phyloP scores from a whole-genome alignment of 768 basidiomycete species.

The Neoboletus magnificus region DNA sequence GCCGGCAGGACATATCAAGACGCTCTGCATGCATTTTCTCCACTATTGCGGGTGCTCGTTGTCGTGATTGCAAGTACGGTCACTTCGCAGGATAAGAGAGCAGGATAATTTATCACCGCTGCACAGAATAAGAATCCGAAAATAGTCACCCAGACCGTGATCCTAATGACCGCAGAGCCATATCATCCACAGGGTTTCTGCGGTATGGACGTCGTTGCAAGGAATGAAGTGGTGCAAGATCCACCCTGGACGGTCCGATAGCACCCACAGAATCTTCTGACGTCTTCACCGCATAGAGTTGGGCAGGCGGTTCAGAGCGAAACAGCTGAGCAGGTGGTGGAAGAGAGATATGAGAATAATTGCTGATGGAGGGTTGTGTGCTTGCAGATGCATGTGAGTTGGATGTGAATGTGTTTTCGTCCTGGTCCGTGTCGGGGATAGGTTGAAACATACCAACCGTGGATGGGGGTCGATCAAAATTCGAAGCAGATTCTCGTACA shows the following conservation, averaged over 20 bases:
- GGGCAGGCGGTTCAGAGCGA: constrained; percentile 25
- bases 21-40: constrained; percentile 1
- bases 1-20: background rate
- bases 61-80: constrained; percentile 7
- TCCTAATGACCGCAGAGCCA: constrained; percentile 49
- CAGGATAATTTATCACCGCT: constrained; percentile 22
- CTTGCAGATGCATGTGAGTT: constrained; percentile 4
- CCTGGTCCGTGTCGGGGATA: constrained; percentile 4
- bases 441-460: constrained; percentile 15
- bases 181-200: constrained; percentile 61
- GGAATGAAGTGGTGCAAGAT: constrained; percentile 56
- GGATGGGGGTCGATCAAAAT: constrained; percentile 19
- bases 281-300: constrained; percentile 30
- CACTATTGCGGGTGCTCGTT: constrained; percentile 1
- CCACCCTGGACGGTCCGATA: constrained; percentile 32
- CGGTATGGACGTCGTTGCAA: constrained; percentile 57
- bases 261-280: constrained; percentile 16
- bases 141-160: constrained; percentile 38
- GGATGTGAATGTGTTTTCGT: constrained; percentile 6
- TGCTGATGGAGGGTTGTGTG: constrained; percentile 9
- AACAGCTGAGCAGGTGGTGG: constrained; percentile 34
- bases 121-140: constrained; percentile 11
- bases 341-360: constrained; percentile 25
- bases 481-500: constrained; percentile 18
- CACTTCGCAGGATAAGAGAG: constrained; percentile 13